Conservation (phyloP, 1,139 yeast genomes). For the Magnusiomyces clavatus region DNA sequence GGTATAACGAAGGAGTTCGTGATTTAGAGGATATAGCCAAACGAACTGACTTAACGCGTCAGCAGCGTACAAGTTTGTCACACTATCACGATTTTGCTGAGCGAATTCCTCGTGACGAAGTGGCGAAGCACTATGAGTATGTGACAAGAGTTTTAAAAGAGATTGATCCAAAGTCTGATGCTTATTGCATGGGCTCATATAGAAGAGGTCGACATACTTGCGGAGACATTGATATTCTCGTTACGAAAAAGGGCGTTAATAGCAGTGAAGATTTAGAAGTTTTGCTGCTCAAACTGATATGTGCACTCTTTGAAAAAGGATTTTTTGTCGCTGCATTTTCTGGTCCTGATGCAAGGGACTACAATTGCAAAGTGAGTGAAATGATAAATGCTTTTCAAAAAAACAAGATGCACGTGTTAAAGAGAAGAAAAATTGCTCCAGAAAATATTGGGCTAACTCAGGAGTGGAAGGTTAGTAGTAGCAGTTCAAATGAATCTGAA, state of each 20-base stretch:
- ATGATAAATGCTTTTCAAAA: conserved; percentile 1
- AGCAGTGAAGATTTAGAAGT: background rate
- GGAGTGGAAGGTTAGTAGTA: no score
- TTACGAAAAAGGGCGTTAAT: conserved; percentile 30
- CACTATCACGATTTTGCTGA: conserved; percentile 46
- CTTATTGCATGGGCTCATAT: conserved; percentile 49
- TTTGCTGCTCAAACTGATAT: conserved; percentile 30
- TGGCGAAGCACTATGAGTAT: conserved; percentile 35
- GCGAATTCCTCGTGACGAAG: conserved; percentile 44
- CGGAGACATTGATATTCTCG: conserved; percentile 53
- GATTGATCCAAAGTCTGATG: conserved; percentile 36
- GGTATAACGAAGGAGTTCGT: conserved; percentile 37
- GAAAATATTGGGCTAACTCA: no score
- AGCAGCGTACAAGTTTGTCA: conserved; percentile 41
- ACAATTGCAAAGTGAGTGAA: background rate
- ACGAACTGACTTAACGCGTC: conserved; percentile 32
- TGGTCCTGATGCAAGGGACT: conserved; percentile 14
- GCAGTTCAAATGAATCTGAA: no score
- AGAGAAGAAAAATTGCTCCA: no score
- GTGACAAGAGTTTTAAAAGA: conserved; percentile 30
- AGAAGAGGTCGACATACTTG: conserved; percentile 42
- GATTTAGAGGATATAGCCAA: conserved; percentile 37
- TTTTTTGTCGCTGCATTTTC: conserved; percentile 33
- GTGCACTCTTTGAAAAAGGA: conserved; percentile 24
- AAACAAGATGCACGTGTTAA: conserved; percentile 5